Evolutionary conservation across 768 basidiomycete species (phyloP), one percentile per base, ranked within the genome.

Genomic region (Amanita exitialis): DNA sequence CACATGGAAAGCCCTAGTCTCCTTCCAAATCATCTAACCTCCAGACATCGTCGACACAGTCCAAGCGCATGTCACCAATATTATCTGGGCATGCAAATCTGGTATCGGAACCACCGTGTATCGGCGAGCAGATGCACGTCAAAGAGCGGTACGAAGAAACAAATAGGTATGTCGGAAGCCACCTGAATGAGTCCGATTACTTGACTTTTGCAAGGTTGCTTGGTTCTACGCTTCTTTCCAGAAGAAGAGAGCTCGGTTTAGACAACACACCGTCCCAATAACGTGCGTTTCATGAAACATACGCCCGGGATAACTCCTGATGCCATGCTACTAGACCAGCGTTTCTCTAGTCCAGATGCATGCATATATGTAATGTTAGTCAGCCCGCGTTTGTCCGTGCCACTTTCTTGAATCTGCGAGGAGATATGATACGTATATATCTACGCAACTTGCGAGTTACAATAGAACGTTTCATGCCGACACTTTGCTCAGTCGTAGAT

Each of bases 161-260:
- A 0, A 89, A 88, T 62, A 82, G 69, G 86, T 83, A 37, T 47
- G 20, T 18, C n/a, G 27, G 10, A 36, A 32, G 8, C 8, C 34
- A 8, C 21, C 21, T 18, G 0, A 13, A 15, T n/a, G 30, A 30
- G 8, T 18, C 16, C n/a, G 10, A 36, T 9, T 9, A 28, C 50
- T 12, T 18, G 12, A 23, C 42, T 36, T n/a, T 37, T 12, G 53
- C 12, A 47, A 44, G 44, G 46, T 34, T 44, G 12, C 62, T 90
- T 36, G 79, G 85, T 32, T 78, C 77, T 1, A 62, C 84, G 38
- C 79, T 89, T 57, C 73, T 87, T 44, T 80, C 74, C 46, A 78
- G 86, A 37, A 74, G 78, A 59, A 69, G 69, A 30, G 63, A 69
- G 45, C 60, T 68, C 37, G 64, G 47, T 10, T 49, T 50, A 28